phyloP scores from a whole-genome alignment of 2,329 filamentous ascomycete species.

The Venturia asperata region DNA sequence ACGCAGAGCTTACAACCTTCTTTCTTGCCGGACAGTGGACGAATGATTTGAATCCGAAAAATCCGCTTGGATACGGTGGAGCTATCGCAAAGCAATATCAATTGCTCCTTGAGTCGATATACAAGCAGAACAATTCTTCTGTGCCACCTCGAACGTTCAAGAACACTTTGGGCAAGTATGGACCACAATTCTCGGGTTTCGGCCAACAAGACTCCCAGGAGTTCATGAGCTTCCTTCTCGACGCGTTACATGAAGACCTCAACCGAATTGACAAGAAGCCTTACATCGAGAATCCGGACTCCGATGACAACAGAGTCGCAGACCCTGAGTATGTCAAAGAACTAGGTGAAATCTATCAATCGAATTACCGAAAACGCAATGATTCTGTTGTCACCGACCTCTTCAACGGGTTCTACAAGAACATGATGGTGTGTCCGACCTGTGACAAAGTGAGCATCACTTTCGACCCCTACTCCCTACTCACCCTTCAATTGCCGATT shows the following conservation, averaged over 20 bases:
- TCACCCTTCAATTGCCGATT: constrained; percentile 84
- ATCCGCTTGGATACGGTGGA: constrained; percentile 79
- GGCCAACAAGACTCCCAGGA: constrained; percentile 97
- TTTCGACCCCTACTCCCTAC: constrained; percentile 93
- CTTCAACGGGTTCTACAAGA: constrained; percentile 98
- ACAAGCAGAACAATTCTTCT: constrained; percentile 57
- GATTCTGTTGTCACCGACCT: constrained; percentile 93
- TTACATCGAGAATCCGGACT: constrained; percentile 95
- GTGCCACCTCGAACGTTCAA: constrained; percentile 71
- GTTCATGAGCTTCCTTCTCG: constrained; percentile 88
- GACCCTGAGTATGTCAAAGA: constrained; percentile 71
- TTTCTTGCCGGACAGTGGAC: constrained; percentile 56
- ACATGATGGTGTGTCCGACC: constrained; percentile 82
- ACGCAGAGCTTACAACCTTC: constrained; percentile 88
- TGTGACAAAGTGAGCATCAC: constrained; percentile 97
- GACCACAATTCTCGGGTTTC: constrained; percentile 84
- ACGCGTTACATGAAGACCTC: constrained; percentile 89
- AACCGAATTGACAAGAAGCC: constrained; percentile 93
- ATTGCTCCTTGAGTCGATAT: constrained; percentile 68
- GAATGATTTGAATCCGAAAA: constrained; percentile 74
- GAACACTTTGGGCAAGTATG: constrained; percentile 68
- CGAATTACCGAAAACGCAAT: constrained; percentile 85
- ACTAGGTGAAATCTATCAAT: constrained; percentile 83
- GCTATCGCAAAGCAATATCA: constrained; percentile 81
- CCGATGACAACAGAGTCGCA: constrained; percentile 89